Evolutionary conservation across 305 asterid genomes (phyloP).

Genomic region (Vinca major): DNA sequence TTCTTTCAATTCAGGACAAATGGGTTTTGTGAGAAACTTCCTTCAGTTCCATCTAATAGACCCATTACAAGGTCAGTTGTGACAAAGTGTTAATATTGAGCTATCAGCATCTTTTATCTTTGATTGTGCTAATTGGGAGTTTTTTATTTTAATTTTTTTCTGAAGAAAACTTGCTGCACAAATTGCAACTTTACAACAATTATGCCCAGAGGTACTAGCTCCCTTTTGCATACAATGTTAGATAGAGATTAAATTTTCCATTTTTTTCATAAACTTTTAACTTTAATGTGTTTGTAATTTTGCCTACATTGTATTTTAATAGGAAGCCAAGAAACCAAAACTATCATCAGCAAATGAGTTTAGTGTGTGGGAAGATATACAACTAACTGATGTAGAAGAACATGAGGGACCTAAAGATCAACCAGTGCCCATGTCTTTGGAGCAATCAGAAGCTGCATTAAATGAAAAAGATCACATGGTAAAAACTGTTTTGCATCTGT

Average conservation of each 20-base stretch:
- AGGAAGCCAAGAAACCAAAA: conserved; percentile 73
- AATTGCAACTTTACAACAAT: conserved; percentile 40
- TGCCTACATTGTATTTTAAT: conserved; percentile 12
- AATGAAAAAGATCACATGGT: conserved; percentile 45
- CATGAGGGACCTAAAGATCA: conserved; percentile 40
- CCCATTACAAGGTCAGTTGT: conserved; percentile 64
- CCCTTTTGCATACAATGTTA: neutral
- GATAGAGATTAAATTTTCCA: neutral
- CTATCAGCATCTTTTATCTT: neutral
- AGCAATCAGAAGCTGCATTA: conserved; percentile 37
- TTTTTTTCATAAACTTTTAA: neutral
- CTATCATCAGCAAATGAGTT: conserved; percentile 36
- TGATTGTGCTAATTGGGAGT: conserved; percentile 15
- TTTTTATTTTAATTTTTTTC: conserved; percentile 10
- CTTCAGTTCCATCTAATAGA: conserved; percentile 33
- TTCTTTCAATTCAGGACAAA: conserved; percentile 36
- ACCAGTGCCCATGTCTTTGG: conserved; percentile 72
- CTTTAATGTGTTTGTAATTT: conserved; percentile 3
- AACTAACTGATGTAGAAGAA: conserved; percentile 39
- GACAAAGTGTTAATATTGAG: neutral
- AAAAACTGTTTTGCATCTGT: neutral
- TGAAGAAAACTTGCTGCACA: conserved; percentile 68
- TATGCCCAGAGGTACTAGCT: conserved; percentile 34
- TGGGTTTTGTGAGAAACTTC: conserved; percentile 44
- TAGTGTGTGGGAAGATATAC: conserved; percentile 58